Percentiles rank a stretch among this genome's conserved stretches.
Conservation (phyloP, 305 asterid species). For the Fraxinus sp. region DNA sequence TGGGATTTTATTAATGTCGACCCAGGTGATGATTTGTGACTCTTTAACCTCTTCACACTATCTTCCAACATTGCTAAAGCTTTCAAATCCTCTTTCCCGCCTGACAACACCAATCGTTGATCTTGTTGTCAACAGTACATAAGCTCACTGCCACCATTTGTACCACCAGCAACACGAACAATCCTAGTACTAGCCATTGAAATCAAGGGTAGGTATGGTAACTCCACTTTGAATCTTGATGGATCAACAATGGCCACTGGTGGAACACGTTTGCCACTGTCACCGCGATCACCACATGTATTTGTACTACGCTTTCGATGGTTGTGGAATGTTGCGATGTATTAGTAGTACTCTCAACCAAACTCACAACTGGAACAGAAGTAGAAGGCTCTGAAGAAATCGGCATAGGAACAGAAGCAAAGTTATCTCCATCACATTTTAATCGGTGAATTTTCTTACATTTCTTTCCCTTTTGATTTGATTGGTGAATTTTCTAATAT, state of each 20-base stretch:
- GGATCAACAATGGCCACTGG: slow-evolving; percentile 29
- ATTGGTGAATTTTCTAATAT: too few species aligned
- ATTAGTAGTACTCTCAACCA: neutral
- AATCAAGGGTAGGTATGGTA: slow-evolving; percentile 40
- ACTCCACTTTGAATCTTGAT: slow-evolving; percentile 56
- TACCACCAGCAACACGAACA: neutral
- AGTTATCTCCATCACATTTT: too few species aligned
- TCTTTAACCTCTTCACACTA: slow-evolving; percentile 72
- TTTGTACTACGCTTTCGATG: slow-evolving; percentile 47
- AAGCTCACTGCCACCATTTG: slow-evolving; percentile 6
- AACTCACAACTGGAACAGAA: too few species aligned
- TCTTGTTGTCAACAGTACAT: slow-evolving; percentile 42
- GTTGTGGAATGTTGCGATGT: slow-evolving; percentile 29
- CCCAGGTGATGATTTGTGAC: slow-evolving; percentile 61
- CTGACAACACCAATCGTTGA: slow-evolving; percentile 61
- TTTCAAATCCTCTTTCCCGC: slow-evolving; percentile 87
- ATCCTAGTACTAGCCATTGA: neutral
- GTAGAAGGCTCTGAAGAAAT: too few species aligned
- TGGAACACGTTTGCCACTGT: slow-evolving; percentile 9
- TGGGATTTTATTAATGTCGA: slow-evolving; percentile 59
- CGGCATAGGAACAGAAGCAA: too few species aligned
- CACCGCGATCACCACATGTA: slow-evolving; percentile 19
- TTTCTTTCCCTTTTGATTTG: too few species aligned
- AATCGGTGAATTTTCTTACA: too few species aligned
- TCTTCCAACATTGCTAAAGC: slow-evolving; percentile 81